Conservation (phyloP, 1,284 basidiomycete genomes). For the Apiotrichum gracile region DNA sequence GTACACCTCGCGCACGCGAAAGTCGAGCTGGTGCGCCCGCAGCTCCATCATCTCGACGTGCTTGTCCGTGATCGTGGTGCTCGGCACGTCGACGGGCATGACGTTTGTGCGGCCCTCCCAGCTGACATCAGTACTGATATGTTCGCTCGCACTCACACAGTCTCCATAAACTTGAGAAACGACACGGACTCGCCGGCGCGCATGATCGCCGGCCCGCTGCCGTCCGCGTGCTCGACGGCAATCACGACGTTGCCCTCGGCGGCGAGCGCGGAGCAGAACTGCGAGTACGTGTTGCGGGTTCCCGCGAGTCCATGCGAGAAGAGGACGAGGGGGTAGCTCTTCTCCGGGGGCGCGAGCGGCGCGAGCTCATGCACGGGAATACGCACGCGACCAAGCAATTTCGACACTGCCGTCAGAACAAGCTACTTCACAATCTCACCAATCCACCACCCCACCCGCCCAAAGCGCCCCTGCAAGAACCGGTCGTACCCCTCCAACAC, state of each 20-base stretch:
- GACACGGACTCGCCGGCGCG: constrained; percentile 2
- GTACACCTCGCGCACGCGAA: constrained; percentile 63
- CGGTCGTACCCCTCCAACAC: neutral
- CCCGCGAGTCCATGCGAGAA: constrained; percentile 80
- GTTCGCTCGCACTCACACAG: constrained; percentile 49
- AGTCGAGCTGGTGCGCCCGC: constrained; percentile 59
- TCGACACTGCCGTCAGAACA: neutral
- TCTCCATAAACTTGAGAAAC: constrained; percentile 50
- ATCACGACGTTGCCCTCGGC: constrained; percentile 68
- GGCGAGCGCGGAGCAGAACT: constrained; percentile 63
- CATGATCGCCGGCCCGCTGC: constrained; percentile 55
- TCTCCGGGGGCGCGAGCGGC: neutral
- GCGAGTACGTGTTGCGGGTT: constrained; percentile 59
- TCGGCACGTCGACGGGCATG: neutral
- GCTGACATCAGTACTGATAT: neutral
- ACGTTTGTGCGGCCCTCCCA: neutral
- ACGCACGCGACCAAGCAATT: no score
- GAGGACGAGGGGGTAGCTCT: constrained; percentile 62
- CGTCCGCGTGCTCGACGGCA: constrained; percentile 71
- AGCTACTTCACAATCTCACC: neutral
- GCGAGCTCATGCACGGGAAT: neutral
- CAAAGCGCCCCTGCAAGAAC: neutral
- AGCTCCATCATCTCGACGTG: constrained; percentile 42
- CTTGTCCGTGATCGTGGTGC: neutral
- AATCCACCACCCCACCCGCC: neutral